phyloP scores from a whole-genome alignment of 345 rosid species.

The Viola odorata region DNA sequence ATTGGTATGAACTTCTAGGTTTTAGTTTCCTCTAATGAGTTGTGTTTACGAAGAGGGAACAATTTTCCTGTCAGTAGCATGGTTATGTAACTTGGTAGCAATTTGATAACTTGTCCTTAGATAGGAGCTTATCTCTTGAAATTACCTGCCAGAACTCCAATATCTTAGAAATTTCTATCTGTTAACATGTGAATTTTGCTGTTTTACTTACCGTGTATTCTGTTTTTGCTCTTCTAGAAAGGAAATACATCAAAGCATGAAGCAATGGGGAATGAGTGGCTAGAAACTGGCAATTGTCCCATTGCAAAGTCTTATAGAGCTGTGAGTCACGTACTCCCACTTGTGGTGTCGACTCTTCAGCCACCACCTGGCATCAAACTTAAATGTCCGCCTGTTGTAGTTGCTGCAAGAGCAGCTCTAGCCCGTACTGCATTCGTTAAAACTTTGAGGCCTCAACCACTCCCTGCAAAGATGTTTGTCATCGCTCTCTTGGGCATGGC shows the following conservation, averaged over 20 bases:
- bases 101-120: not conserved
- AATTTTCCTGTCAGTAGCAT: not conserved
- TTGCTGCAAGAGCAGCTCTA: constrained; percentile 81
- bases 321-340: constrained; percentile 61
- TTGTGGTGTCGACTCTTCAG: constrained; percentile 55
- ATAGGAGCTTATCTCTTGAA: not conserved
- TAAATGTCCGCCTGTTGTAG: constrained; percentile 73
- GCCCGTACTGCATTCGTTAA: constrained; percentile 68
- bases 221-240: constrained; percentile 31
- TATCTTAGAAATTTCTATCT: too few species aligned
- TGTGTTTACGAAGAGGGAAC: not conserved
- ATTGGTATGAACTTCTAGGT: not conserved
- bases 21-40: too few species aligned
- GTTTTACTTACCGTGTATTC: not conserved
- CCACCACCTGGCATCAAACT: constrained; percentile 59
- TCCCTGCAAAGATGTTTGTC: constrained; percentile 73
- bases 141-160: not conserved
- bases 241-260: constrained; percentile 55
- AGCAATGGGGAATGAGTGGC: constrained; percentile 70
- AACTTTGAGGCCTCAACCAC: constrained; percentile 73
- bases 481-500: constrained; percentile 90
- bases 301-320: constrained; percentile 86
- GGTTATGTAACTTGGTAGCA: not conserved
- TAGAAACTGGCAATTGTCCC: constrained; percentile 76
- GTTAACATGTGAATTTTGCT: too few species aligned